phyloP scores from a whole-genome alignment of 352 stramenopile genomes.

The Phytopythium aichiense region DNA sequence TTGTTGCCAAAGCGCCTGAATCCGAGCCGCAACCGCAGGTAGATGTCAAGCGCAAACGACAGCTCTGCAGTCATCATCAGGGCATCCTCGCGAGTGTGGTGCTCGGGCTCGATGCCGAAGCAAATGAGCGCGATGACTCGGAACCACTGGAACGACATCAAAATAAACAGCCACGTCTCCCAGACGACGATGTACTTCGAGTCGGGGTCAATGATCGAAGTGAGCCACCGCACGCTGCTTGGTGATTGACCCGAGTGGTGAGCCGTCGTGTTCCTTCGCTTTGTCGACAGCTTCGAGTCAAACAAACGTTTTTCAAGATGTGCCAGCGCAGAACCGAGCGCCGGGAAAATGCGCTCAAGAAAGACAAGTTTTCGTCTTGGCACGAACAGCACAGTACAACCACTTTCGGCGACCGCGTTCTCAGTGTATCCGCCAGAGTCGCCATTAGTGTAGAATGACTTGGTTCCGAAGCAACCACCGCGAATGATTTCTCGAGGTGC shows the following conservation, averaged over 20 bases:
- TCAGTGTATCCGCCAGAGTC: slow-evolving; percentile 33
- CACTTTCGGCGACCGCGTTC: slow-evolving; percentile 33
- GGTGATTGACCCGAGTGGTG: neutral
- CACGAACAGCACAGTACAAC: slow-evolving; percentile 43
- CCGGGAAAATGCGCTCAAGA: slow-evolving; percentile 39
- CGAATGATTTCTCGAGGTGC: slow-evolving; percentile 20
- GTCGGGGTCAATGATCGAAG: slow-evolving; percentile 28
- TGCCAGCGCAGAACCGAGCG: slow-evolving; percentile 30
- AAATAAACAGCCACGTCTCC: slow-evolving; percentile 23
- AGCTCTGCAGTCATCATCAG: slow-evolving; percentile 28
- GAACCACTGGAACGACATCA: slow-evolving; percentile 33
- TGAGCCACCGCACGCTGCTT: neutral
- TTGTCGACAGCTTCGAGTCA: slow-evolving; percentile 33
- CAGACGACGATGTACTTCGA: slow-evolving; percentile 21
- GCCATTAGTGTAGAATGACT: slow-evolving; percentile 15
- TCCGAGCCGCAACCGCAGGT: slow-evolving; percentile 35
- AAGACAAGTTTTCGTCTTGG: slow-evolving; percentile 27
- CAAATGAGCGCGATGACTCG: slow-evolving; percentile 34
- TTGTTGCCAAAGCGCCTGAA: slow-evolving; percentile 63
- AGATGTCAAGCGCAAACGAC: slow-evolving; percentile 39
- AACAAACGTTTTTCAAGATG: slow-evolving; percentile 35
- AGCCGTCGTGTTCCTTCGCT: slow-evolving; percentile 1
- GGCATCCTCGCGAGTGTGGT: slow-evolving; percentile 8
- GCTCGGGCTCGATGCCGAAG: slow-evolving; percentile 16
- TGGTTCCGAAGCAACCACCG: slow-evolving; percentile 40